Base-by-base conservation (phyloP, 2,329 filamentous ascomycete genomes). In the Sporothrix protearum region DNA sequence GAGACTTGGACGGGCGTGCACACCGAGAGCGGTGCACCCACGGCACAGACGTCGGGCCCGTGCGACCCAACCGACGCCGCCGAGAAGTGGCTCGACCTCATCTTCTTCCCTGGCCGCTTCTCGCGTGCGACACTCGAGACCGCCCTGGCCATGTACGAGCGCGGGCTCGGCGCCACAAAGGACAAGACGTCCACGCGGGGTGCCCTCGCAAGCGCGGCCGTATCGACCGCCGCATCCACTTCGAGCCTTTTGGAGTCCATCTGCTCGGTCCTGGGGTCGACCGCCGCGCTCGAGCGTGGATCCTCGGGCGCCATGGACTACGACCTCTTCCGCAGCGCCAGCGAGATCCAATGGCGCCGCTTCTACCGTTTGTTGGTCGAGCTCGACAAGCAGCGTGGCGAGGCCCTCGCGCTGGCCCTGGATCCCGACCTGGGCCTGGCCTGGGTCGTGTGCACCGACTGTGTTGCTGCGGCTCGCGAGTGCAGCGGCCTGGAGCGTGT, bases 331-430 rank as follows among this genome's bases (percentile, higher is more conserved):
- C 87, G 91, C 71, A 83, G 85, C 45, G 89, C 92, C 42, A 89
- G 91, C 69, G 91, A 96, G 77, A 86, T 87, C 12, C 94, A 97
- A 79, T 99, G 96, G 96, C 89, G 92, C 74, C 88, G 92, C 68
- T 97, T 97, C 80, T 97, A 94, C 82, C 89, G 94, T 42, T 85
- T 98, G 22, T 86, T 97, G 22, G 85, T 92, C 14, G 94, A 97
- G 78, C 83, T 99, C 53, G 94, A 98, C 78, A 94, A 92, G 77
- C 91, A 93, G 77, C 87, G 94, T 77, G 91, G 92, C 22, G 94
- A 97, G 77, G 91, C 92, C 0, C 81, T 98, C 59, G 90, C 92
- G 1, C 83, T 98, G 59, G 88, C 90, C 0, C 89, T 92, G 71
- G 96, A 98, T 77, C 80, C 86, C 0, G 85, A 87, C 64, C 85